Evolutionary conservation across 2,329 filamentous ascomycete species (phyloP).

Genomic region (Pseudogymnoascus sp.): DNA sequence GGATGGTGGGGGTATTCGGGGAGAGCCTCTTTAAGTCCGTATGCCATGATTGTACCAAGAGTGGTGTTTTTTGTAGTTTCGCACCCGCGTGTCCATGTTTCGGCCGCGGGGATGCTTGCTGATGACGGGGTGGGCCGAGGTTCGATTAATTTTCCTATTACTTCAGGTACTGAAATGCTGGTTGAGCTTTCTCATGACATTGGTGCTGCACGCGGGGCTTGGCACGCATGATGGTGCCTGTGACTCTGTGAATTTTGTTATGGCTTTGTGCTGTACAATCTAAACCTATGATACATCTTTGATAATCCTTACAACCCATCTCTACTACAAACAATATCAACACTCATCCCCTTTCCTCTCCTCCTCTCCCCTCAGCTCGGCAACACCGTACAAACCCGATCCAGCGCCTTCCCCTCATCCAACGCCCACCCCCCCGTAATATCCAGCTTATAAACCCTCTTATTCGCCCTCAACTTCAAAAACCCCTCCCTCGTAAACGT

Average conservation of each 20-base stretch:
- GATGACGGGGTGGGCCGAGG: neutral
- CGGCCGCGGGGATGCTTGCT: neutral
- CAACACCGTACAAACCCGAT: constrained; percentile 31
- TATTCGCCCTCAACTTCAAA: constrained; percentile 41
- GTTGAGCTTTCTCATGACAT: neutral
- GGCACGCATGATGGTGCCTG: neutral
- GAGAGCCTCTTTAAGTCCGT: neutral
- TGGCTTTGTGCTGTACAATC: neutral
- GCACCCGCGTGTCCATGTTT: neutral
- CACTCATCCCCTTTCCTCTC: neutral
- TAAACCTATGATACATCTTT: neutral
- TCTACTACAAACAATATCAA: neutral
- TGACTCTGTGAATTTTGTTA: neutral
- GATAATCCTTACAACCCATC: neutral
- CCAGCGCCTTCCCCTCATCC: constrained; percentile 51
- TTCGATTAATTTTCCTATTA: constrained; percentile 1
- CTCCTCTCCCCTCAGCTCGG: neutral
- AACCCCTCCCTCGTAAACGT: constrained; percentile 53
- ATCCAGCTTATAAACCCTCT: constrained; percentile 51
- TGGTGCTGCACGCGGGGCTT: neutral
- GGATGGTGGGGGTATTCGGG: neutral
- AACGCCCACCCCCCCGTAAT: constrained; percentile 50
- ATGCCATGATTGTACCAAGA: constrained; percentile 1
- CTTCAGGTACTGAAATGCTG: constrained; percentile 1
- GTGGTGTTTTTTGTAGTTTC: constrained; percentile 1